Evolutionary conservation across 768 basidiomycete species (phyloP).

Genomic region (Hirschioporus abietinus): DNA sequence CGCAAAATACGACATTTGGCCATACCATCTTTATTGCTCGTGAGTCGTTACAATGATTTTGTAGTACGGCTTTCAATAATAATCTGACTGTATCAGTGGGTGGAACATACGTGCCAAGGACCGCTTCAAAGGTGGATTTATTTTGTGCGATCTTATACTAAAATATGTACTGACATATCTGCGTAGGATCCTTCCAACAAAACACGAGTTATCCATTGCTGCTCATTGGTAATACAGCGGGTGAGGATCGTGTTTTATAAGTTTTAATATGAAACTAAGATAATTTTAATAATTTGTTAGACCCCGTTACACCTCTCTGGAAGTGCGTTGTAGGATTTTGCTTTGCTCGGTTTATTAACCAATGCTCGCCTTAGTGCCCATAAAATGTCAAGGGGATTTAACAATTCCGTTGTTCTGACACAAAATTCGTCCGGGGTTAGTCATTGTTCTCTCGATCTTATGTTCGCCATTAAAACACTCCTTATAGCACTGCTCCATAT

Average conservation of each 20-base stretch:
- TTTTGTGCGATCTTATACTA: not conserved
- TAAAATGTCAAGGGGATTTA: slow-evolving; percentile 11
- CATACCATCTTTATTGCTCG: not conserved
- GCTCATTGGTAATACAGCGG: not conserved
- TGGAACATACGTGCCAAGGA: slow-evolving; percentile 1
- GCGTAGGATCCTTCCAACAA: not conserved
- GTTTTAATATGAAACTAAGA: not conserved
- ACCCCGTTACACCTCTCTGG: slow-evolving; percentile 17
- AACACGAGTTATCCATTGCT: not conserved
- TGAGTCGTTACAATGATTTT: not conserved
- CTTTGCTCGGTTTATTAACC: not conserved
- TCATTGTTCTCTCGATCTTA: not conserved
- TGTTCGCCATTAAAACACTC: not conserved
- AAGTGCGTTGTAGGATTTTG: slow-evolving; percentile 2
- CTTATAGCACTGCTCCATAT: slow-evolving; percentile 15
- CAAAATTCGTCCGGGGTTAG: slow-evolving; percentile 15
- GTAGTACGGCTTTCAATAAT: not conserved
- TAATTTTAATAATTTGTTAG: not conserved
- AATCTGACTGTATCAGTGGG: slow-evolving; percentile 1
- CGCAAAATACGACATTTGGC: not conserved
- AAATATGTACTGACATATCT: not conserved
- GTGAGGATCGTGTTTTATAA: not conserved
- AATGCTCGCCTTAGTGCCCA: not conserved
- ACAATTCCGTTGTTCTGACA: slow-evolving; percentile 14
- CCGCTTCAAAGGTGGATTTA: not conserved